Conservation (phyloP, 1,139 yeast species). For the Sugiyamaella paludigena region DNA sequence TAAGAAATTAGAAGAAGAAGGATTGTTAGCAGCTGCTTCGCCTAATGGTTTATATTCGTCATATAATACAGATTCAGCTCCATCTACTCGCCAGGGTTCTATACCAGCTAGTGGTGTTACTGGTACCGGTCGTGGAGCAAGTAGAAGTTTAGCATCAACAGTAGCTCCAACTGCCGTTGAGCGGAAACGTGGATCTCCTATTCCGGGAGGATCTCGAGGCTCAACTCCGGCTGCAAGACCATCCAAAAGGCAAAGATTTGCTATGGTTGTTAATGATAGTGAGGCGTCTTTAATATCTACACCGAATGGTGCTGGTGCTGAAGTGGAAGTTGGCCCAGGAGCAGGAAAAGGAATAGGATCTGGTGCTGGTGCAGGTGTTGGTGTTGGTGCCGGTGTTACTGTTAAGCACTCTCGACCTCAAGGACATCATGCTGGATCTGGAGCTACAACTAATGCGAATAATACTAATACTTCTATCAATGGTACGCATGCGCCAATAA, state of each 20-base stretch:
- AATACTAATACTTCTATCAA: constrained; percentile 44
- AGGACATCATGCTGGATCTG: neutral
- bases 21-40: constrained; percentile 54
- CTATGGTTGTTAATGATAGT: constrained; percentile 10
- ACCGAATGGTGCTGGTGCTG: constrained; percentile 2
- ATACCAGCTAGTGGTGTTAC: constrained; percentile 11
- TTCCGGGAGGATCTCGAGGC: constrained; percentile 17
- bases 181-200: constrained; percentile 19
- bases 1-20: constrained; percentile 73
- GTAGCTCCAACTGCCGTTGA: constrained; percentile 2
- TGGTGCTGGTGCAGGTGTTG: no score
- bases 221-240: constrained; percentile 26
- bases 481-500: constrained; percentile 51
- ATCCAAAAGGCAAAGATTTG: constrained; percentile 27
- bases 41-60: constrained; percentile 10
- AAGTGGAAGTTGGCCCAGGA: neutral
- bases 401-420: constrained; percentile 5
- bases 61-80: constrained; percentile 15
- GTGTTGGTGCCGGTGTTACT: neutral
- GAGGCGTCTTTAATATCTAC: constrained; percentile 2
- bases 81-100: constrained; percentile 17
- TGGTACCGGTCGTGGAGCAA: neutral
- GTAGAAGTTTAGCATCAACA: constrained; percentile 8
- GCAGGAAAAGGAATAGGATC: no score
- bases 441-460: constrained; percentile 1